Conservation (phyloP, 768 basidiomycete genomes). For the Suillus tomentosus region DNA sequence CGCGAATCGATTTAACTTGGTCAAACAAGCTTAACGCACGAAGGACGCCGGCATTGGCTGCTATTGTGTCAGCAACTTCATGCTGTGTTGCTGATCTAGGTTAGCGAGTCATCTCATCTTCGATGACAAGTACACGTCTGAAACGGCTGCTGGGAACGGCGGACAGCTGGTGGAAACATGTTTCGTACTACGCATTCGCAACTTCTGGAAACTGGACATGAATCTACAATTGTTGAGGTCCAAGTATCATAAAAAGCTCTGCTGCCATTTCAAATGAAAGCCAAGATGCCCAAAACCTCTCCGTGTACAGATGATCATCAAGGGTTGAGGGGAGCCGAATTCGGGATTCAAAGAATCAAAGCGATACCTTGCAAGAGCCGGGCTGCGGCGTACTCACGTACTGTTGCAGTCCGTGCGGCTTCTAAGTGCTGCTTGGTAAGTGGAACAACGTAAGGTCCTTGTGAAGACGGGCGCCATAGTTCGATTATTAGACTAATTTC, state of each 20-base stretch:
- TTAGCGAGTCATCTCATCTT: neutral
- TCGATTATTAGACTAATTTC: neutral
- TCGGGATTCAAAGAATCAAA: neutral
- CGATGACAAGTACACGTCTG: neutral
- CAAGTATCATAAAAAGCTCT: neutral
- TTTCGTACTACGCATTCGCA: neutral
- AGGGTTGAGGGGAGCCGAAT: neutral
- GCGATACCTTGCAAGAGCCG: neutral
- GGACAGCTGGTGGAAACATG: neutral
- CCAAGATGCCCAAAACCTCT: neutral
- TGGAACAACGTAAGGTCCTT: neutral
- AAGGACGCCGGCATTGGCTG: no score
- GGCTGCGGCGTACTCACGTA: neutral
- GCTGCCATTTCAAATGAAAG: neutral
- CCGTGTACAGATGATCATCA: neutral
- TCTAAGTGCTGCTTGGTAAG: neutral
- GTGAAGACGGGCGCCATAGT: neutral
- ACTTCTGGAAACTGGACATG: neutral
- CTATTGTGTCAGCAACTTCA: no score
- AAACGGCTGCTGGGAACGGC: neutral
- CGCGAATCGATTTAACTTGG: no score
- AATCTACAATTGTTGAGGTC: neutral
- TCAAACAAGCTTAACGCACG: no score
- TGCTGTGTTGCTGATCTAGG: no score
- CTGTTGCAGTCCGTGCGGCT: neutral